These are phyloP conservation scores for Schoenoplectus tabernaemontani DNA, from an alignment of 202 grass and related monocot species.

Conservation along the genomic window DNA sequence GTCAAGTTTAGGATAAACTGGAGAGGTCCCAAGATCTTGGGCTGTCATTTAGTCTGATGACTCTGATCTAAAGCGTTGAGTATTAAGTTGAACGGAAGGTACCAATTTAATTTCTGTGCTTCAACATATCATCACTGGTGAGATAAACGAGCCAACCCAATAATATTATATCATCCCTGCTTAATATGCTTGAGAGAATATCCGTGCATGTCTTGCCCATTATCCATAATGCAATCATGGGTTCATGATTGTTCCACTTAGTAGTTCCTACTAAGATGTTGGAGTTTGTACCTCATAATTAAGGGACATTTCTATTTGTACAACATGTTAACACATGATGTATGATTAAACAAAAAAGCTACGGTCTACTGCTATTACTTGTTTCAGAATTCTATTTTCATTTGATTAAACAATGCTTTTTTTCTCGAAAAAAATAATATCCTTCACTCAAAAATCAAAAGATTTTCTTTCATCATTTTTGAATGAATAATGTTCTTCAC, in stretches of 20 bases:
- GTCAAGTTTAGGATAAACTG: conserved; percentile 5
- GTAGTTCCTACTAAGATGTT: neutral
- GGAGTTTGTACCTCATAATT: neutral
- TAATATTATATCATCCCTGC: neutral
- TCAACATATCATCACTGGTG: neutral
- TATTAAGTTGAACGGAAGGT: neutral
- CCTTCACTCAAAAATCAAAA: too few relatives aligned
- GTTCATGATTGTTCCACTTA: conserved; percentile 2
- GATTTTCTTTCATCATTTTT: too few relatives aligned
- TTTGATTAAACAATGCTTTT: too few relatives aligned
- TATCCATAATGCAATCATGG: neutral
- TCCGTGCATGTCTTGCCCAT: neutral
- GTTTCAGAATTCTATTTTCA: neutral
- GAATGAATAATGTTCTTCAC: neutral
- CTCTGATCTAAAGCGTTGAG: neutral
- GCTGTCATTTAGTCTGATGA: neutral
- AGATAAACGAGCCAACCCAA: neutral
- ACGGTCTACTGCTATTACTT: neutral
- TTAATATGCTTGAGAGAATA: neutral
- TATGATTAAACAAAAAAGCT: neutral
- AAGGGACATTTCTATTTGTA: neutral
- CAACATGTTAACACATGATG: neutral
- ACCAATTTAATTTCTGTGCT: neutral
- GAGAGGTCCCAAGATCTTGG: neutral
- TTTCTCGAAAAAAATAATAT: too few relatives aligned